Evolutionary conservation across 768 basidiomycete genomes (phyloP).

Genomic region (Lentinula lateritia): DNA sequence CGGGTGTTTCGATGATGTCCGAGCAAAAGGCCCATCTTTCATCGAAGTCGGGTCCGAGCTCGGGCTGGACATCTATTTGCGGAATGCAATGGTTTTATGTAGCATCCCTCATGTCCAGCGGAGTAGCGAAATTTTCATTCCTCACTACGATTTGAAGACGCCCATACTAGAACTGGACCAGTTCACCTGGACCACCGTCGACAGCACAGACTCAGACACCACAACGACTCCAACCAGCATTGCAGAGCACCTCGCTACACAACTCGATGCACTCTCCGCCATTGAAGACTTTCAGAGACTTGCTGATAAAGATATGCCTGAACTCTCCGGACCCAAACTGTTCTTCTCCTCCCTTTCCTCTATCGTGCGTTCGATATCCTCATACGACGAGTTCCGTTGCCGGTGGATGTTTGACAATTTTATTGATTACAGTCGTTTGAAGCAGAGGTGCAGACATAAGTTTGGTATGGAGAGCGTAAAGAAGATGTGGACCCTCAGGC

Average conservation of each 20-base stretch:
- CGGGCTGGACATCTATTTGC: slow-evolving; percentile 51
- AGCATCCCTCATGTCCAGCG: slow-evolving; percentile 30
- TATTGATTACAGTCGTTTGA: slow-evolving; percentile 48
- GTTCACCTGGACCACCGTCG: not conserved
- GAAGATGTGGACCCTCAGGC: slow-evolving; percentile 49
- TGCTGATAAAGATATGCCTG: not conserved
- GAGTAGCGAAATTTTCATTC: not conserved
- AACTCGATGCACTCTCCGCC: not conserved
- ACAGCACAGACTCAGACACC: not conserved
- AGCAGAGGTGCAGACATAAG: slow-evolving; percentile 54
- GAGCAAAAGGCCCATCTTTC: slow-evolving; percentile 20
- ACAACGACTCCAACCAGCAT: not conserved
- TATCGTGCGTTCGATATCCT: slow-evolving; percentile 45
- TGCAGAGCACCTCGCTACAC: not conserved
- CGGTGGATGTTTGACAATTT: slow-evolving; percentile 41
- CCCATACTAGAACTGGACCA: not conserved
- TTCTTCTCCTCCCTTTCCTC: slow-evolving; percentile 52
- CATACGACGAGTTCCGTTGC: slow-evolving; percentile 51
- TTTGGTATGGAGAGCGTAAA: slow-evolving; percentile 48
- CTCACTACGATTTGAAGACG: not conserved
- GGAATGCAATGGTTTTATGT: slow-evolving; percentile 54
- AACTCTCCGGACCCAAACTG: slow-evolving; percentile 21
- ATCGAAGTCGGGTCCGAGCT: slow-evolving; percentile 47
- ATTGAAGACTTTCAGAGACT: not conserved
- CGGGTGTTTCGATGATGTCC: slow-evolving; percentile 10